Percentiles rank a stretch among this genome's conserved stretches.
These are phyloP conservation scores for Taphrina wiesneri DNA, from an alignment of 1,139 yeast genomes.

Conservation along the genomic window DNA sequence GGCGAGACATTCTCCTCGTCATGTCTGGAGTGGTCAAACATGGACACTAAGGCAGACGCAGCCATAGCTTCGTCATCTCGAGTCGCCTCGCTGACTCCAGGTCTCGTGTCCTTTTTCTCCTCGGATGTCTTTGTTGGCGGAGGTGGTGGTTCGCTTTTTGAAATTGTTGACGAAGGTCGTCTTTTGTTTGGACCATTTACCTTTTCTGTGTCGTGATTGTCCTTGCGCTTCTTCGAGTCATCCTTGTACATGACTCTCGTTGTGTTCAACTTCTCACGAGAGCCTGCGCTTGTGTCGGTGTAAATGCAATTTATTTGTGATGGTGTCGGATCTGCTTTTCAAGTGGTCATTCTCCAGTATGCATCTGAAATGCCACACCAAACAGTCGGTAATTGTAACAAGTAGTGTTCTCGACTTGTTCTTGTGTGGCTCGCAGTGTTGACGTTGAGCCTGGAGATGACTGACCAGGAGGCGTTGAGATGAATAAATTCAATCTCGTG, in stretches of 20 bases:
- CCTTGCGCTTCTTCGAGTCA: neutral
- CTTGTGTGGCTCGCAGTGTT: neutral
- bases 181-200: neutral
- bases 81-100: neutral
- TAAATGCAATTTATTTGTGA: neutral
- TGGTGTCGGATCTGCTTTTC: neutral
- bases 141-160: neutral
- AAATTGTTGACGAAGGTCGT: neutral
- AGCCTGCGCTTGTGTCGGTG: neutral
- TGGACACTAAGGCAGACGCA: constrained; percentile 21
- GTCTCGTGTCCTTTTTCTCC: neutral
- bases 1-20: neutral
- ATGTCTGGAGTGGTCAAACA: constrained; percentile 1
- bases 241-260: neutral
- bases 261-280: neutral
- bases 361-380: neutral
- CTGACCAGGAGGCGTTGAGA: neutral
- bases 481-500: neutral
- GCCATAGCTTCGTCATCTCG: constrained; percentile 24
- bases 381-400: neutral
- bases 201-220: neutral
- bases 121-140: neutral
- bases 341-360: neutral
- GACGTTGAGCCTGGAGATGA: neutral
- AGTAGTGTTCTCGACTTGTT: neutral